Evolutionary conservation across 345 rosid genomes (phyloP).

Genomic region (Carallia brachiata): DNA sequence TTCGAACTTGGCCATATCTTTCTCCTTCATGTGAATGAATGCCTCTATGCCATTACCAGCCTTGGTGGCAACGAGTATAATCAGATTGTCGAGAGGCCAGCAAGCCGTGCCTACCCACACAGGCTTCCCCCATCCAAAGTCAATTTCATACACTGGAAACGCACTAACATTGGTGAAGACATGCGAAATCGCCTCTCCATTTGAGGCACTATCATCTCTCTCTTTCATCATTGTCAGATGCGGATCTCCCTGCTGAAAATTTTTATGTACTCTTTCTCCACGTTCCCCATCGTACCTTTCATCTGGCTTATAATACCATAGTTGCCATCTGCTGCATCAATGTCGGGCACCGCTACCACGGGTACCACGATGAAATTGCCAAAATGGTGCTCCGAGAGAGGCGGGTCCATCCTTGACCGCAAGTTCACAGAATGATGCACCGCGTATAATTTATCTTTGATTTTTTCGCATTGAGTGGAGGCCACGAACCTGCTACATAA

Average conservation of each 20-base stretch:
- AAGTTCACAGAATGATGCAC: conserved; percentile 24
- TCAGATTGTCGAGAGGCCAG: background rate
- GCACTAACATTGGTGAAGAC: conserved; percentile 2
- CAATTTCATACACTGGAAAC: conserved; percentile 11
- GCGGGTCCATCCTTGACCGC: conserved; percentile 27
- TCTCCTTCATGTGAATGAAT: conserved; percentile 7
- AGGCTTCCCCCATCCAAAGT: conserved; percentile 18
- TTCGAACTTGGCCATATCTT: conserved; percentile 17
- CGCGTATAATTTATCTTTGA: background rate
- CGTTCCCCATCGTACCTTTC: background rate
- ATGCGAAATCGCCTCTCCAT: background rate
- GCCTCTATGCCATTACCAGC: conserved; percentile 16
- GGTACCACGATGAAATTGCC: conserved; percentile 24
- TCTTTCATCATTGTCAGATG: background rate
- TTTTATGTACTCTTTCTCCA: background rate
- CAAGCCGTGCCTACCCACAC: conserved; percentile 5
- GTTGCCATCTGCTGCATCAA: background rate
- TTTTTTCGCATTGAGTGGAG: background rate
- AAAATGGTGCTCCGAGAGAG: conserved; percentile 16
- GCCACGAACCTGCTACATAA: conserved; percentile 26
- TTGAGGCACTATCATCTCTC: background rate
- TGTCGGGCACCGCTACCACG: background rate
- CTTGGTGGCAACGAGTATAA: background rate
- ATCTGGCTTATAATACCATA: conserved; percentile 6
- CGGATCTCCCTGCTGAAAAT: background rate